These are phyloP conservation scores for Sugiyamaella pinicola DNA, from an alignment of 1,139 yeast genomes.

Conservation along the genomic window DNA sequence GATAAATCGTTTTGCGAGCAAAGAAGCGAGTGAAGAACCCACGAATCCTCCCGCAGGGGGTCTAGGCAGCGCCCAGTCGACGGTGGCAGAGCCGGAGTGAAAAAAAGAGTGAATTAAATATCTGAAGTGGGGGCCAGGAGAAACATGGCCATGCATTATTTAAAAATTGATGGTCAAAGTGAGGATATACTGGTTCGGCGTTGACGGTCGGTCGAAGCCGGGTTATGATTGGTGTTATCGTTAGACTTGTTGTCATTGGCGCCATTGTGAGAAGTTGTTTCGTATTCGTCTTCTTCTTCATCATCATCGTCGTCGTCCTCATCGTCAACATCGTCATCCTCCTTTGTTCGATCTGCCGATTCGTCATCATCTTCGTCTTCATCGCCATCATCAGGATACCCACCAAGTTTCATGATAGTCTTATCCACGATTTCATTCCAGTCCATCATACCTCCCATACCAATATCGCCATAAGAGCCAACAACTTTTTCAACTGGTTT, in stretches of 20 bases:
- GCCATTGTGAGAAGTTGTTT: not conserved
- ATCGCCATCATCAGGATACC: constrained; percentile 85
- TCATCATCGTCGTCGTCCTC: constrained; percentile 46
- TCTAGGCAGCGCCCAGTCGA: not conserved
- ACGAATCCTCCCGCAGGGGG: too few species aligned
- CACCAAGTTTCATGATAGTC: constrained; percentile 80
- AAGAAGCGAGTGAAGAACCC: too few species aligned
- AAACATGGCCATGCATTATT: constrained; percentile 10
- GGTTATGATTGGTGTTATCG: not conserved
- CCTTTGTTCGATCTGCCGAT: constrained; percentile 50
- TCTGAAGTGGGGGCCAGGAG: constrained; percentile 12
- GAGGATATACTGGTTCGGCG: constrained; percentile 8
- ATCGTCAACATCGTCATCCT: constrained; percentile 44
- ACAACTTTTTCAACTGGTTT: constrained; percentile 93
- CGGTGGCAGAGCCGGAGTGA: not conserved
- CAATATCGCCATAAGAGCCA: constrained; percentile 92
- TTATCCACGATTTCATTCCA: constrained; percentile 91
- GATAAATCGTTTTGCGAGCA: not conserved
- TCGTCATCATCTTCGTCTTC: constrained; percentile 71
- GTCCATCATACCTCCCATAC: constrained; percentile 97
- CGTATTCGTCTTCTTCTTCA: constrained; percentile 28
- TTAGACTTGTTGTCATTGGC: not conserved
- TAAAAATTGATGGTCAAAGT: not conserved
- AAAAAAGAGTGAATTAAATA: constrained; percentile 10
- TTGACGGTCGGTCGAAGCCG: not conserved